Evolutionary conservation across 805 yeast genomes (phyloP).

Genomic region (Priceomyces medius): DNA sequence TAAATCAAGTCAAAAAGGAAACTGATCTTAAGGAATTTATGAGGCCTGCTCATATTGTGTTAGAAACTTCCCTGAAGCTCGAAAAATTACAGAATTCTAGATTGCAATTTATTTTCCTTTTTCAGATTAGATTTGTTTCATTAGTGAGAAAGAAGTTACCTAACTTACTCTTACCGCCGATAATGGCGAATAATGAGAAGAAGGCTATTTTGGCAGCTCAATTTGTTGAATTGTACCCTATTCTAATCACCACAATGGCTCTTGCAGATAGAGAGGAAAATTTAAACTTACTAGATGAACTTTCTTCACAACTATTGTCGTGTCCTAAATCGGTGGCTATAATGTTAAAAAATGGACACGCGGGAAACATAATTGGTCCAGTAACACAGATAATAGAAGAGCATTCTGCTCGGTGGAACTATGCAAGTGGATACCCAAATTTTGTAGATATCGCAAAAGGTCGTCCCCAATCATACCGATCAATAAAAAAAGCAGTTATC

Average conservation of each 20-base stretch:
- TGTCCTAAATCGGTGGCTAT: slow-evolving; percentile 43
- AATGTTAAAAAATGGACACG: slow-evolving; percentile 38
- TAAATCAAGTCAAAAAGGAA: slow-evolving; percentile 15
- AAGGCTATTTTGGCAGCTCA: slow-evolving; percentile 54
- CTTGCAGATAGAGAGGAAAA: slow-evolving; percentile 51
- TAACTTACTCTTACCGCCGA: slow-evolving; percentile 51
- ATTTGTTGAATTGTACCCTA: slow-evolving; percentile 54
- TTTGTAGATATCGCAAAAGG: slow-evolving; percentile 23
- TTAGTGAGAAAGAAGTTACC: slow-evolving; percentile 47
- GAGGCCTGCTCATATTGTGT: slow-evolving; percentile 13
- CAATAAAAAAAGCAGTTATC: slow-evolving; percentile 29
- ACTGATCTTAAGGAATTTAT: slow-evolving; percentile 13
- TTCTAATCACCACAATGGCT: slow-evolving; percentile 47
- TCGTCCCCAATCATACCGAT: slow-evolving; percentile 15
- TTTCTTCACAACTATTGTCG: slow-evolving; percentile 41
- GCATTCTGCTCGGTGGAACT: slow-evolving; percentile 35
- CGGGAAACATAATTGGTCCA: slow-evolving; percentile 49
- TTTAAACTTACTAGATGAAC: slow-evolving; percentile 31
- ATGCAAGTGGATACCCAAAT: slow-evolving; percentile 33
- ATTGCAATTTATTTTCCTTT: slow-evolving; percentile 55
- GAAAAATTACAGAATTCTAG: slow-evolving; percentile 40
- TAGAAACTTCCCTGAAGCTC: slow-evolving; percentile 15
- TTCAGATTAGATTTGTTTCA: slow-evolving; percentile 61
- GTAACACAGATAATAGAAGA: slow-evolving; percentile 42
- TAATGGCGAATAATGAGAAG: slow-evolving; percentile 48